Base-by-base conservation (phyloP, 1,284 basidiomycete species). In the Papiliotrema terrestris region DNA sequence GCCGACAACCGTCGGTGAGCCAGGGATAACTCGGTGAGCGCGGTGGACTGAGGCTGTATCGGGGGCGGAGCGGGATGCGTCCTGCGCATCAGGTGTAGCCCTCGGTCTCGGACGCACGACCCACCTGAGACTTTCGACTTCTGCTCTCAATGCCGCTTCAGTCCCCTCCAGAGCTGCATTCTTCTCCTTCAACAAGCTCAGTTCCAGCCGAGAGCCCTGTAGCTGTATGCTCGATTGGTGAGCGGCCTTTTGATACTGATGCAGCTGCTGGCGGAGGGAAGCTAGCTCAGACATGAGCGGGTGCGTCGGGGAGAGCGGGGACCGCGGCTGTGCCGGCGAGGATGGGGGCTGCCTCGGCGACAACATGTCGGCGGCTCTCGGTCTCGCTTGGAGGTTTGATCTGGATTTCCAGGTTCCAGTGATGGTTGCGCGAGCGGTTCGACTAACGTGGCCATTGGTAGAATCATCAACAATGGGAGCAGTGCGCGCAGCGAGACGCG, bases 281-380 rank as follows among this genome's bases (percentile, higher is more conserved):
- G 78, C 65, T 29, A 89, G 79, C 73, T 89, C 86, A 29, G 83
- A 73, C 11, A 81, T 78, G 25, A 89, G 78, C 13, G 87, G 87
- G 65, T 89, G 85, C 0, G 67, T 56, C 2, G 61, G 25, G 1
- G 68, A 61, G 1, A 75, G 61, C 25, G 46, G 22, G 17, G 46
- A 8, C 11, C 15, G 46, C 15, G 36, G 36, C 9, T 45, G 23
- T 15, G 41, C 20, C 9, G 45, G n/a, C 6, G 45, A 14, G 35
- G 37, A 36, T 15, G 49, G 19, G 6, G 43, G 23, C n/a, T n/a
- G 23, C 39, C 39, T 32, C 29, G 29, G 29, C 29, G 29, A 32
- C 29, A 32, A 6, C 29, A 32, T 32, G 29, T 5, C 29, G 29
- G 29, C 29, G 29, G 6, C 29, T 32, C 29, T 32, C 29, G 29